Base-by-base conservation (phyloP, 352 stramenopile genomes). In the Globisporangium nodosum region DNA sequence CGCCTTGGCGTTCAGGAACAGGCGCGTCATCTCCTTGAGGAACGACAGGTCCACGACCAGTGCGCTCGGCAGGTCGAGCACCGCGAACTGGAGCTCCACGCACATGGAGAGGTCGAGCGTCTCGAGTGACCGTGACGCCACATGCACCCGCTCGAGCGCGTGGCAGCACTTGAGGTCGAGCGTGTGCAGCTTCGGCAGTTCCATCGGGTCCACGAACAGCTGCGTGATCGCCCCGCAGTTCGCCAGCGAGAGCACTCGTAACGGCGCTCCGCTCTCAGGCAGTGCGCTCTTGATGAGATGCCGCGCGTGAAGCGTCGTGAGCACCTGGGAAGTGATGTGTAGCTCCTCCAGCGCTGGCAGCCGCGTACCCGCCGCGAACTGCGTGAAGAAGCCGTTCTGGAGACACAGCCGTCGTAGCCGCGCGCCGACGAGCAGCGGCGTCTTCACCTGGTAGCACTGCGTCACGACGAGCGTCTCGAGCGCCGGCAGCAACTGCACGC, bases 361-460 rank as follows among this genome's bases (percentile, higher is more conserved):
- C 9, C 52, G 70, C 24, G 77, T 81, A 18, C 74, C 70, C 1
- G 64, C 37, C 30, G 73, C 64, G 21, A 92, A 78, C 18, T 65
- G 57, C 2, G 56, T 70, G 12, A 87, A 30, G 11, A 76, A 64
- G 21, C 78, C 84, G 48, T 84, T 68, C 6, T 79, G 52, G 5
- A 92, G 60, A 9, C 70, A 46, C 13, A 92, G 24, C 11, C 39
- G 53, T 33, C 78, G 68, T 54, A 82, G 54, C 3, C 64, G 65
- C 5, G 68, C 57, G 3, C 65, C 67, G 8, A 63, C 15, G 30
- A 90, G 71, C 16, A 69, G 58, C 1, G 74, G 81, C 13, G 73
- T 64, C 55, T 78, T 73, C 56, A 92, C 58, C 47, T 87, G 69
- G 58, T 78, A 83, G 58, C 81, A 92, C 54, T 88, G 65, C 1